Evolutionary conservation across 1,139 yeast species (phyloP).

Genomic region (Hemisphaericaspora xylanilytica): DNA sequence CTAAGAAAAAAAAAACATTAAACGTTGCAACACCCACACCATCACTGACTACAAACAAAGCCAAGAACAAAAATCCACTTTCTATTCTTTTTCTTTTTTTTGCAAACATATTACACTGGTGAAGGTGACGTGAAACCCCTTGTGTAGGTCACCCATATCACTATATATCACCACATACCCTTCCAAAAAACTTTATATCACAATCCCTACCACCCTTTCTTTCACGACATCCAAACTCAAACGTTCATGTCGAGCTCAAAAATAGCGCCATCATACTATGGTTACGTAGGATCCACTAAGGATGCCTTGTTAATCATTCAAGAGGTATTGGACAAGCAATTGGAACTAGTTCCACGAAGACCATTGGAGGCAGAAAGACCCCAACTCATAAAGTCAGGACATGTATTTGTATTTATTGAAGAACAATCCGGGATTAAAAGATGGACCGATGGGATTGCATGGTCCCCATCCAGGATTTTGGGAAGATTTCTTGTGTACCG

Average conservation of each 20-base stretch:
- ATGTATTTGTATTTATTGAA: slow-evolving; percentile 81
- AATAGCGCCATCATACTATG: slow-evolving; percentile 62
- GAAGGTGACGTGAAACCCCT: neutral
- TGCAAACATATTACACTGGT: neutral
- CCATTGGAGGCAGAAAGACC: slow-evolving; percentile 80
- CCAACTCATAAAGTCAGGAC: slow-evolving; percentile 67
- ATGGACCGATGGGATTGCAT: slow-evolving; percentile 92
- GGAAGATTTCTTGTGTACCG: slow-evolving; percentile 83
- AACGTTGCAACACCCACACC: too few species aligned
- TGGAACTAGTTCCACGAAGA: slow-evolving; percentile 69
- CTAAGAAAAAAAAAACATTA: too few species aligned
- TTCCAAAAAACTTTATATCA: too few species aligned
- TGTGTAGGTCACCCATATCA: neutral
- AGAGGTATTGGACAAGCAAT: slow-evolving; percentile 61
- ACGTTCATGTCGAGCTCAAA: slow-evolving; percentile 25
- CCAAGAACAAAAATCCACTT: neutral
- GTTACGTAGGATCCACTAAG: slow-evolving; percentile 76
- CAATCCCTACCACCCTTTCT: too few species aligned
- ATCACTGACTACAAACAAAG: too few species aligned
- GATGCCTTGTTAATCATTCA: slow-evolving; percentile 85
- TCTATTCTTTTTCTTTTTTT: neutral
- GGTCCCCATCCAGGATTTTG: slow-evolving; percentile 87
- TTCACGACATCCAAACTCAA: neutral
- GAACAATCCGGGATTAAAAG: slow-evolving; percentile 80
- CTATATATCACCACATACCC: too few species aligned